phyloP scores from a whole-genome alignment of 2,329 filamentous ascomycete genomes.

The Oidium heveae region DNA sequence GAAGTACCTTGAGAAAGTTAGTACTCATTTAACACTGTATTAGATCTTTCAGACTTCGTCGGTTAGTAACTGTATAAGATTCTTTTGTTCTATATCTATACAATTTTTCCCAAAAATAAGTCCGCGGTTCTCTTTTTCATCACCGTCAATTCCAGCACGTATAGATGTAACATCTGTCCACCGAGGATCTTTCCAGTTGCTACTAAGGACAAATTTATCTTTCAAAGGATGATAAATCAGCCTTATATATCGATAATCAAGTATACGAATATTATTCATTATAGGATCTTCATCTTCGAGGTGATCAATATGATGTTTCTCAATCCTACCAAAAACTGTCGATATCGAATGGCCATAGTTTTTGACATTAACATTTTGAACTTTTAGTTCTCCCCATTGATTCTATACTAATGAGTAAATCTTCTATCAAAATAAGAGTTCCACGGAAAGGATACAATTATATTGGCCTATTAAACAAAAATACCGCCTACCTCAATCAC shows the following conservation, averaged over 20 bases:
- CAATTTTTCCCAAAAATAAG: conserved; percentile 72
- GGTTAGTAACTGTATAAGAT: conserved; percentile 53
- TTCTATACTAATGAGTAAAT: conserved; percentile 30
- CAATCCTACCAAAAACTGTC: conserved; percentile 39
- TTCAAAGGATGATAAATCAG: conserved; percentile 76
- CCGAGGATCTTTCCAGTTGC: conserved; percentile 77
- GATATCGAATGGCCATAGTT: conserved; percentile 29
- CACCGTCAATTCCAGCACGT: conserved; percentile 58
- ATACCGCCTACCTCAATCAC: conserved; percentile 46
- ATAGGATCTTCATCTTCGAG: conserved; percentile 59
- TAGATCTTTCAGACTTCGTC: conserved; percentile 40
- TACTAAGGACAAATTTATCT: conserved; percentile 69
- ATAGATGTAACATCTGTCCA: conserved; percentile 62
- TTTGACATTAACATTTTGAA: conserved; percentile 38
- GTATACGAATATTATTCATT: conserved; percentile 43
- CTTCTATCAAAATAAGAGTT: not conserved
- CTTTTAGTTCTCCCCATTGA: conserved; percentile 78
- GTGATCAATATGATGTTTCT: conserved; percentile 30
- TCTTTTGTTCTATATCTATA: conserved; percentile 85
- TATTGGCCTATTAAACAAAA: not conserved
- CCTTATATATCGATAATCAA: conserved; percentile 86
- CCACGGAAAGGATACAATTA: not conserved
- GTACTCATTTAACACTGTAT: conserved; percentile 1
- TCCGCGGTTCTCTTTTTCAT: conserved; percentile 64
- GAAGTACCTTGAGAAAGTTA: conserved; percentile 39